Percentiles rank a stretch among this genome's conserved stretches.
phyloP scores from a whole-genome alignment of 768 basidiomycete genomes.

The Mycena haematopus region DNA sequence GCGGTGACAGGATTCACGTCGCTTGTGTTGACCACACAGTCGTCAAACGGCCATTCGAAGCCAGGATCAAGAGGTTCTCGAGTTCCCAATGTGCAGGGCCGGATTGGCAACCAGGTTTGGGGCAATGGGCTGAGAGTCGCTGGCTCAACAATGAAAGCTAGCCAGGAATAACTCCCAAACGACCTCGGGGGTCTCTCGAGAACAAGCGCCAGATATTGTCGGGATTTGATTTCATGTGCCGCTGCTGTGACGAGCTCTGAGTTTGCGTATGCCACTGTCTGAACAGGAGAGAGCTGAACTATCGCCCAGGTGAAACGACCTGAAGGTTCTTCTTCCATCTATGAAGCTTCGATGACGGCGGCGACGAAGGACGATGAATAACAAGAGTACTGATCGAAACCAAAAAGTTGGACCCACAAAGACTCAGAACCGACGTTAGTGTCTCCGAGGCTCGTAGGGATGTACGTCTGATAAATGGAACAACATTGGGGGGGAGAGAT shows the following conservation, averaged over 20 bases:
- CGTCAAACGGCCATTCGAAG: conserved; percentile 11
- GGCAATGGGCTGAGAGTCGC: not conserved
- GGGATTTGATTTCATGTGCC: not conserved
- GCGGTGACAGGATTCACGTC: not conserved
- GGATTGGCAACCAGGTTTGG: conserved; percentile 8
- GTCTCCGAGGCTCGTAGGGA: no score
- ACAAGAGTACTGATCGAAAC: no score
- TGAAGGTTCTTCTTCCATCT: no score
- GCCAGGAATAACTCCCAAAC: not conserved
- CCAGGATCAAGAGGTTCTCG: conserved; percentile 6
- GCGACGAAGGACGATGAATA: no score
- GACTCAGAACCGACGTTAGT: no score
- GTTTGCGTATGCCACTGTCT: not conserved
- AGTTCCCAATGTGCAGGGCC: not conserved
- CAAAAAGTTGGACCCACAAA: no score
- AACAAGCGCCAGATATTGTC: not conserved
- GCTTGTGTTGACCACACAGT: conserved; percentile 9
- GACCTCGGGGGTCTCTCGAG: not conserved
- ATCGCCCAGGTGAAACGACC: not conserved
- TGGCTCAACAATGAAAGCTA: conserved; percentile 5
- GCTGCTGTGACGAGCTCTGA: not conserved
- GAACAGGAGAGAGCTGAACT: not conserved
- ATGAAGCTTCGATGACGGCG: no score
- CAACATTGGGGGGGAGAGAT: no score
- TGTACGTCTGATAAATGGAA: no score